Percentiles rank a stretch among this genome's conserved stretches.
These are phyloP conservation scores for Geotrichum armillariae DNA, from an alignment of 1,139 yeast species.

Conservation along the genomic window DNA sequence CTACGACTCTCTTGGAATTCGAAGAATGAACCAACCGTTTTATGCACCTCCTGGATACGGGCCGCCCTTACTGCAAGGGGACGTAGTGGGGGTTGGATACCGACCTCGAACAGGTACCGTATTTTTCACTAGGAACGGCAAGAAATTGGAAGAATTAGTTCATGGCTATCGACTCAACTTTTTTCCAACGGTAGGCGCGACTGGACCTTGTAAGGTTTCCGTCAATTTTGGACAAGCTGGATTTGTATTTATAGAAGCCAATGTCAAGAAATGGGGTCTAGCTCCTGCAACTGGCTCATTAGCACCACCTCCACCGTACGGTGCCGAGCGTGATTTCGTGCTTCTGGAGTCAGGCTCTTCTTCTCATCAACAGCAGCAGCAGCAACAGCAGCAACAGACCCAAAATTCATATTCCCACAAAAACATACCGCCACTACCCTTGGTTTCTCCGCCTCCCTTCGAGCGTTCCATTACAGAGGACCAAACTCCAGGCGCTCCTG, in stretches of 20 bases:
- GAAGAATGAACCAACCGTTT: conserved; percentile 81
- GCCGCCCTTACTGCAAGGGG: conserved; percentile 79
- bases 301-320: conserved; percentile 76
- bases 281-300: conserved; percentile 71
- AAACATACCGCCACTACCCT: background rate
- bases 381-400: background rate
- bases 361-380: conserved; percentile 5
- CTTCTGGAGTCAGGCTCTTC: conserved; percentile 36
- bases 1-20: conserved; percentile 81
- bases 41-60: conserved; percentile 58
- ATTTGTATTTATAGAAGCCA: conserved; percentile 92
- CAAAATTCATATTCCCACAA: background rate
- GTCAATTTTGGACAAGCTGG: conserved; percentile 91
- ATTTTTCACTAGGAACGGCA: conserved; percentile 89
- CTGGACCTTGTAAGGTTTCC: conserved; percentile 69
- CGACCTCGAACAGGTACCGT: conserved; percentile 76
- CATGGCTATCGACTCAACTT: conserved; percentile 76
- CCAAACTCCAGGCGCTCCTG: background rate
- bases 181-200: conserved; percentile 87
- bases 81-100: conserved; percentile 89
- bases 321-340: conserved; percentile 48
- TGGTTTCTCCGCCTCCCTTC: conserved; percentile 6
- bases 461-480: conserved; percentile 1
- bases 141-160: conserved; percentile 77
- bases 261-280: conserved; percentile 88